Evolutionary conservation across 305 asterid species (phyloP).

Genomic region (Fraxinus sp.): DNA sequence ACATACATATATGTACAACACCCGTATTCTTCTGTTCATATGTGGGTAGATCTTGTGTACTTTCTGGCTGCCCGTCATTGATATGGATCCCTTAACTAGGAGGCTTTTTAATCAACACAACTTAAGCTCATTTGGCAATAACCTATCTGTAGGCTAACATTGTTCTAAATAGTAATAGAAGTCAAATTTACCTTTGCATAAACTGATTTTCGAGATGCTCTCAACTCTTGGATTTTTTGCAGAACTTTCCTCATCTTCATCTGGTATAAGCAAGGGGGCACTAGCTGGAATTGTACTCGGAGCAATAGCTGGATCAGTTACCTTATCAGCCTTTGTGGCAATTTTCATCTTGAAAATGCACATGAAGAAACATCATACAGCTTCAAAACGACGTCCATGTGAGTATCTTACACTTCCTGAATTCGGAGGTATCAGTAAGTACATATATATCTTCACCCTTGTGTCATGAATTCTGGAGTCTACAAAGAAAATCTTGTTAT

Average conservation of each 20-base stretch:
- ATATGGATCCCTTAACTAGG: neutral
- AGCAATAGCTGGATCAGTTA: slow-evolving; percentile 71
- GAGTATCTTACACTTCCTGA: slow-evolving; percentile 37
- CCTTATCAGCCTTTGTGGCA: slow-evolving; percentile 60
- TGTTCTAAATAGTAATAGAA: neutral
- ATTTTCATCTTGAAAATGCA: slow-evolving; percentile 57
- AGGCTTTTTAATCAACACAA: neutral
- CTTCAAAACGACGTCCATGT: slow-evolving; percentile 68
- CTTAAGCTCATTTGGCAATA: neutral
- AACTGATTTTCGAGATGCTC: slow-evolving; percentile 5
- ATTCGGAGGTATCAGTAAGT: neutral
- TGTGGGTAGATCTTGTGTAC: neutral
- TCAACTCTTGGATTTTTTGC: slow-evolving; percentile 35
- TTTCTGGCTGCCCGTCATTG: neutral
- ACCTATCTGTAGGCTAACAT: neutral
- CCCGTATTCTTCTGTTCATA: neutral
- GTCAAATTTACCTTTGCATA: neutral
- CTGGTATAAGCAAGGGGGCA: slow-evolving; percentile 83
- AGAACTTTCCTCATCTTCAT: slow-evolving; percentile 40
- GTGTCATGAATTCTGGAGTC: neutral
- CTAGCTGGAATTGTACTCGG: slow-evolving; percentile 78
- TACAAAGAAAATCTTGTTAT: neutral
- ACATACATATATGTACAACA: neutral
- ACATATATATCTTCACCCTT: neutral
- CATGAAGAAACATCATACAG: slow-evolving; percentile 37